Base-by-base conservation (phyloP, 2,329 filamentous ascomycete species). In the Seiridium unicorne region DNA sequence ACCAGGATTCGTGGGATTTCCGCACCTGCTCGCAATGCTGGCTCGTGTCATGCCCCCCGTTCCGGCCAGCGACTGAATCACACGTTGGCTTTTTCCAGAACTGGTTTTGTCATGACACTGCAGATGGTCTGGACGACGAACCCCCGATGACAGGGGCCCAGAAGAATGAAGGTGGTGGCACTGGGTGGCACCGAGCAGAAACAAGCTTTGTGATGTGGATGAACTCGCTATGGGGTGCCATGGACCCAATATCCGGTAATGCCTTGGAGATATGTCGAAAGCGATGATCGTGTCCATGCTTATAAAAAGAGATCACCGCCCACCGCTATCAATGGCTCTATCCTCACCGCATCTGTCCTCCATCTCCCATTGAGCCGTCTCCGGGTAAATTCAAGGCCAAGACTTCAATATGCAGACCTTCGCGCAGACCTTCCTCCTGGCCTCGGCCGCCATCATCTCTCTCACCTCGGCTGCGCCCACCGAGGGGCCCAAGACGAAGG, bases 391-490 rank as follows among this genome's bases (percentile, higher is more conserved):
- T 34, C 49, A 38, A 34, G 38, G 31, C 11, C 32, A 35, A 55
- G 8, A 53, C 36, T 44, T 49, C 63, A 64, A 59, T 11, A 64
- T 64, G 63, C 59, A 46, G 53, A 51, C 61, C 44, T 32, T 64
- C 48, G 48, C 63, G 35, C 61, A 64, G 53, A 58, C 51, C 44
- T 36, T 63, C 44, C 32, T 65, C 40, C 59, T 64, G 60, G 60
- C 59, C 44, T 38, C 49, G 32, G 62, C 61, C 8, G 61, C 59
- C 49, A 36, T 61, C 53, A 8, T 46, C 11, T 62, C 62, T 51
- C 35, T 60, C 49, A 44, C 48, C 46, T 57, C 60, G 36, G 58
- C 60, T 10, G 56, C 58, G 11, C 60, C 60, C 40, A 38, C 59
- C 38, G 46, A 62, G 56, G 51, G 59, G 34, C 55, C 56, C n/a